Evolutionary conservation across 306 rosid species (phyloP).

Genomic region (Boehmeria nivea): DNA sequence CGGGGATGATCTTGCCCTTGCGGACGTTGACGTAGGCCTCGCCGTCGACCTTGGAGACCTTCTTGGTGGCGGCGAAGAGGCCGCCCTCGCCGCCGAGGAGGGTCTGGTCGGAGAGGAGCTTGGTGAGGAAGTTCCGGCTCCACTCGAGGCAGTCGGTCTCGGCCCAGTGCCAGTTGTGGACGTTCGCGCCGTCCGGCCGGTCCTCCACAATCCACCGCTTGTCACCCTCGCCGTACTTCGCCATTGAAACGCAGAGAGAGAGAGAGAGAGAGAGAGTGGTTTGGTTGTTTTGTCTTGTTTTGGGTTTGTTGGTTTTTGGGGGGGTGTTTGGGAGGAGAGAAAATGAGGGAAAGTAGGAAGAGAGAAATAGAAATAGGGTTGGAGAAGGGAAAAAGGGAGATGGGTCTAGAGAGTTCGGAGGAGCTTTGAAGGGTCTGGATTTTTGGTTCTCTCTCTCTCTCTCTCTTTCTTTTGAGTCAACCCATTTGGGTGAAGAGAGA

Average conservation of each 20-base stretch:
- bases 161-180: conserved; percentile 99
- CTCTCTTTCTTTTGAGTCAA: background rate
- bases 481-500: background rate
- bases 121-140: conserved; percentile 57
- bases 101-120: conserved; percentile 55
- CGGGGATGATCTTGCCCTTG: conserved; percentile 89
- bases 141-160: conserved; percentile 90
- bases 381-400: background rate
- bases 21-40: conserved; percentile 92
- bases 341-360: background rate
- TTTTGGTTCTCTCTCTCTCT: too few species aligned
- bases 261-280: background rate
- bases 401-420: conserved; percentile 27
- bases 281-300: too few species aligned
- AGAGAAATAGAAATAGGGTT: background rate
- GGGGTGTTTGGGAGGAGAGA: background rate
- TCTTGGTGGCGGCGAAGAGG: conserved; percentile 48
- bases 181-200: conserved; percentile 86
- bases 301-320: background rate
- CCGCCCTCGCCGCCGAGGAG: conserved; percentile 65
- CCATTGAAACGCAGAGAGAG: conserved; percentile 38
- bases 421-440: conserved; percentile 23
- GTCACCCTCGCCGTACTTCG: conserved; percentile 90
- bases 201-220: conserved; percentile 98
- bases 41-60: conserved; percentile 57